phyloP scores from a whole-genome alignment of 306 rosid species.

The Inga oerstediana region DNA sequence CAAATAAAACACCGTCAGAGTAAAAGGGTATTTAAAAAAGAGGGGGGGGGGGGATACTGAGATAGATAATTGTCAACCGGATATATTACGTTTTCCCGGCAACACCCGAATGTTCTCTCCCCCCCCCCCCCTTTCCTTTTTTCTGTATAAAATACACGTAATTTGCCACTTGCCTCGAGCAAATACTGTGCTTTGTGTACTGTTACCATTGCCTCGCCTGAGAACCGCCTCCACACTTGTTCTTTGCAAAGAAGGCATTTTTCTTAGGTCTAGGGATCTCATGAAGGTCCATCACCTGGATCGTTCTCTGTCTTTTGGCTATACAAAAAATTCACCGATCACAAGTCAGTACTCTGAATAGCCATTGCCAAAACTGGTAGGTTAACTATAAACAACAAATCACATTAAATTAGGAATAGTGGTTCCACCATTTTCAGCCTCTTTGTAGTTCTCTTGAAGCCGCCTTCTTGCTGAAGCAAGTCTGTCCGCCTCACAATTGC shows the following conservation, averaged over 20 bases:
- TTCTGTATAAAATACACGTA: slow-evolving; percentile 11
- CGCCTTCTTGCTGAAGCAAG: slow-evolving; percentile 91
- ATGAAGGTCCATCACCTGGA: slow-evolving; percentile 99
- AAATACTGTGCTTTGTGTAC: neutral
- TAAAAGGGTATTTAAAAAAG: neutral
- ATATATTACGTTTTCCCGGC: neutral
- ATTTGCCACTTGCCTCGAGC: slow-evolving; percentile 25
- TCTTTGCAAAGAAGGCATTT: slow-evolving; percentile 70
- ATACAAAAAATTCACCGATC: slow-evolving; percentile 44
- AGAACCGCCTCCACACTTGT: slow-evolving; percentile 82
- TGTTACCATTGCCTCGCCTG: slow-evolving; percentile 91
- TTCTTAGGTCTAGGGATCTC: slow-evolving; percentile 95
- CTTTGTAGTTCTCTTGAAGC: slow-evolving; percentile 92
- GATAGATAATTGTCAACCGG: neutral
- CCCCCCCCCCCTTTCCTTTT: neutral
- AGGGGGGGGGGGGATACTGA: too few species aligned
- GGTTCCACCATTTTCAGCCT: slow-evolving; percentile 91
- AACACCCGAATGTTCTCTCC: slow-evolving; percentile 32
- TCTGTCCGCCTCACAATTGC: slow-evolving; percentile 60
- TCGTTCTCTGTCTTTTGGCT: slow-evolving; percentile 98
- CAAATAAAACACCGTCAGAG: neutral
- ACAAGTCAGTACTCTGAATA: slow-evolving; percentile 20
- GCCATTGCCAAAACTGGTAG: neutral
- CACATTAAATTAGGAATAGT: neutral
- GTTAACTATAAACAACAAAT: neutral